Base-by-base conservation (phyloP, 2,329 filamentous ascomycete genomes). In the Fusarium illudens region DNA sequence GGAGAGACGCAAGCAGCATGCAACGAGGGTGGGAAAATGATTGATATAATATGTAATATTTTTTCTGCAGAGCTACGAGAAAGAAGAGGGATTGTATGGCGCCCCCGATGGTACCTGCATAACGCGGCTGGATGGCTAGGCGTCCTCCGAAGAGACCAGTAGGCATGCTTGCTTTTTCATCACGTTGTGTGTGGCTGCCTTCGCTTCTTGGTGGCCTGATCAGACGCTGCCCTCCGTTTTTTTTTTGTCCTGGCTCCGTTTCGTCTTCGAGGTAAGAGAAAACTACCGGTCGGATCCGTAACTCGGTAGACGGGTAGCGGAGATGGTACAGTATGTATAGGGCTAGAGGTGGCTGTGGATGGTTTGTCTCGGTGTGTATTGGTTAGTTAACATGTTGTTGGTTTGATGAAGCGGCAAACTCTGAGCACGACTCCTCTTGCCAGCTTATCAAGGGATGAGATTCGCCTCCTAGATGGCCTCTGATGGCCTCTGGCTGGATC, bases 81-180 rank as follows among this genome's bases (percentile, higher is more conserved):
- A 30, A 32, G 37, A 36, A 50, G 25, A 48, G 22, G 20, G 20
- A 19, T 34, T 36, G 17, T 19, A 30, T 11, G 36, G 5, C 27
- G 36, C 34, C 17, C 17, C 36, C 10, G 34, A 52, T 20, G 32
- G 61, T 65, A 60, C 63, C 61, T 65, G 61, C 63, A 65, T 65
- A 34, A 30, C 32, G 27, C 48, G 57, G 34, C 58, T 20, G 52
- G 51, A 46, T 22, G 33, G 17, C n/a, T 39, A 61, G 65, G 64
- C 64, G 64, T 62, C 15, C 39, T 57, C 60, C 56, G 58, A 46
- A 25, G 33, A 36, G 36, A 33, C 50, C 37, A 58, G 42, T 49
- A 44, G 22, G 42, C 13, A 32, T 58, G 17, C 10, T 71, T 71
- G 68, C 69, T 71, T 71, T 71, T 71, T 67, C 17, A 58, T 66